These are phyloP conservation scores for Blastomyces emzantsi DNA, from an alignment of 2,329 filamentous ascomycete species.

Conservation along the genomic window DNA sequence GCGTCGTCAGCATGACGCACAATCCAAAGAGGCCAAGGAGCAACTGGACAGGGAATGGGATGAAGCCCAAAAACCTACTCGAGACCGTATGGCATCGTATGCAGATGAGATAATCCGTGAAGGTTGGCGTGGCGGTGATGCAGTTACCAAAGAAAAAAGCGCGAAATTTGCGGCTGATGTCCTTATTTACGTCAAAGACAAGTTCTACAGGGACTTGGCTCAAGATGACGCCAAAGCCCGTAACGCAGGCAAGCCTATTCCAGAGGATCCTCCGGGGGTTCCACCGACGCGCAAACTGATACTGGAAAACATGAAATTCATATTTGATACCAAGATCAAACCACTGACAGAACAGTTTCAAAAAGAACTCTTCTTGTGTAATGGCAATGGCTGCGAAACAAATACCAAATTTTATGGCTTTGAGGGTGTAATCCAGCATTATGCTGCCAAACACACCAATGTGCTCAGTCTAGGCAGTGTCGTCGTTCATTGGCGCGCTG, in stretches of 20 bases:
- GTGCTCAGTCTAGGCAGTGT: conserved; percentile 60
- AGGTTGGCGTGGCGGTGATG: conserved; percentile 55
- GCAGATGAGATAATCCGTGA: conserved; percentile 62
- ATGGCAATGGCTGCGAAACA: conserved; percentile 48
- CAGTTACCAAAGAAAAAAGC: conserved; percentile 54
- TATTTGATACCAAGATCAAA: conserved; percentile 69
- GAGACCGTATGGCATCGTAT: conserved; percentile 54
- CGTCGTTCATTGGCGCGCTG: conserved; percentile 68
- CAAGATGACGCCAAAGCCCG: conserved; percentile 44
- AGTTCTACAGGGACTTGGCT: conserved; percentile 55
- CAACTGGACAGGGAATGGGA: conserved; percentile 62
- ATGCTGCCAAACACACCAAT: conserved; percentile 69
- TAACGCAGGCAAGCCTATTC: conserved; percentile 39
- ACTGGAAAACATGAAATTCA: conserved; percentile 78
- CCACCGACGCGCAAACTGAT: conserved; percentile 56
- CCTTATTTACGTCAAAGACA: conserved; percentile 55
- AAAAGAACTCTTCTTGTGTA: conserved; percentile 69
- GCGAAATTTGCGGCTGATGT: conserved; percentile 64
- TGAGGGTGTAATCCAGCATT: conserved; percentile 73
- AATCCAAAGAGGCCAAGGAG: conserved; percentile 47
- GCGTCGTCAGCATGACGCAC: conserved; percentile 40
- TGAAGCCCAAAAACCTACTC: conserved; percentile 57
- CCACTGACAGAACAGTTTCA: conserved; percentile 55
- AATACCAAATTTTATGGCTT: conserved; percentile 63
- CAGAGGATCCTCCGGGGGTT: conserved; percentile 43